phyloP scores from a whole-genome alignment of 2,329 filamentous ascomycete genomes.

The Dothistroma septosporum region DNA sequence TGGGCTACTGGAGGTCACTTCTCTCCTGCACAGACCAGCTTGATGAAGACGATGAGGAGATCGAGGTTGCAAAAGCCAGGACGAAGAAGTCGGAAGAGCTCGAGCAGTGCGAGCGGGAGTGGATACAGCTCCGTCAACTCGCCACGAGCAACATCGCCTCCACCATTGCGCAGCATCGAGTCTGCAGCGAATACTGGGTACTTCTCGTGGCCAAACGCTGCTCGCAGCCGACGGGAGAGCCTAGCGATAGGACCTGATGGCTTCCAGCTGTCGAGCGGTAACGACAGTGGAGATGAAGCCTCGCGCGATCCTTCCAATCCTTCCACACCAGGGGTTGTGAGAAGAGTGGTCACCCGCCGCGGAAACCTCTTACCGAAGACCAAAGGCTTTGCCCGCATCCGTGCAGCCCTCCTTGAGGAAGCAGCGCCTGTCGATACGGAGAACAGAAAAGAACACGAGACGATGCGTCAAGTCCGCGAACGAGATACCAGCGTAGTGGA shows the following conservation, averaged over 20 bases:
- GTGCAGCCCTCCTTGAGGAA: constrained; percentile 85
- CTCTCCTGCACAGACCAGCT: constrained; percentile 35
- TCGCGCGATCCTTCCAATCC: constrained; percentile 40
- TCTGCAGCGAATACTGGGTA: constrained; percentile 42
- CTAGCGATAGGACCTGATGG: constrained; percentile 88
- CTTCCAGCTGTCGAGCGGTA: constrained; percentile 72
- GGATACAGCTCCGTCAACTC: constrained; percentile 65
- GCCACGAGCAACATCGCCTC: constrained; percentile 72
- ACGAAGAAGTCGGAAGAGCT: constrained; percentile 59
- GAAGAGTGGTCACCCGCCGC: constrained; percentile 76
- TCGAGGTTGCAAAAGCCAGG: constrained; percentile 51
- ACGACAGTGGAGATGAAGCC: constrained; percentile 70
- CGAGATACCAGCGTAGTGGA: constrained; percentile 58
- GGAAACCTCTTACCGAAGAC: constrained; percentile 93
- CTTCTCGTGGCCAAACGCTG: constrained; percentile 34
- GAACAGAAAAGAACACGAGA: constrained; percentile 84
- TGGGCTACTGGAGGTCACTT: constrained; percentile 29
- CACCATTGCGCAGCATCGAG: constrained; percentile 56
- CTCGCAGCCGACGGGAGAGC: constrained; percentile 67
- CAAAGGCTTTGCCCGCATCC: constrained; percentile 89
- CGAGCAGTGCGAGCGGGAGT: constrained; percentile 60
- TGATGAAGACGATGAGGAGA: constrained; percentile 77
- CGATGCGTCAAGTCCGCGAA: constrained; percentile 90
- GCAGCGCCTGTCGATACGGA: constrained; percentile 82
- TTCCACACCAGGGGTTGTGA: constrained; percentile 68